Evolutionary conservation across 805 yeast species (phyloP).

Genomic region (Lipomyces yamadae): DNA sequence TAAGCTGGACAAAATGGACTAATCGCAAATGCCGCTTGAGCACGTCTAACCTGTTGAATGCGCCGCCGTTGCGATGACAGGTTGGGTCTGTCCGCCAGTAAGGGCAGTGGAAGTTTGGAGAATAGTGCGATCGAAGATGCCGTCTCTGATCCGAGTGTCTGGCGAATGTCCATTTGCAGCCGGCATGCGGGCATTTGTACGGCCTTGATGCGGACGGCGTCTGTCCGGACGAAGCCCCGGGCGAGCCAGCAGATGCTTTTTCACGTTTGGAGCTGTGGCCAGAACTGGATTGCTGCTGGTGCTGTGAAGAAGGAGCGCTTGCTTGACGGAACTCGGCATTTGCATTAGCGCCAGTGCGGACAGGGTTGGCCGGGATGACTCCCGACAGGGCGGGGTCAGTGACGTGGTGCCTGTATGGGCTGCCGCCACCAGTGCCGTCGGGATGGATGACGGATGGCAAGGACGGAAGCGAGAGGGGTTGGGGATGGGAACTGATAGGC

Average conservation of each 20-base stretch:
- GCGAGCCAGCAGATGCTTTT: slow-evolving; percentile 17
- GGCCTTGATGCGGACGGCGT: slow-evolving; percentile 42
- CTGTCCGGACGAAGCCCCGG: slow-evolving; percentile 34
- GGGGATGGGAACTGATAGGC: slow-evolving; percentile 19
- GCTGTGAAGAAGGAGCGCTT: slow-evolving; percentile 3
- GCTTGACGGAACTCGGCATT: slow-evolving; percentile 22
- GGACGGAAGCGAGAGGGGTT: slow-evolving; percentile 12
- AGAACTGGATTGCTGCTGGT: not conserved
- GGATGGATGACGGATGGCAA: slow-evolving; percentile 14
- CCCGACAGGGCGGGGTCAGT: slow-evolving; percentile 37
- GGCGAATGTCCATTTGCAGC: slow-evolving; percentile 72
- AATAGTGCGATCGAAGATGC: slow-evolving; percentile 67
- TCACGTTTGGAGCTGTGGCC: not conserved
- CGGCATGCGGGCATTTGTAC: slow-evolving; percentile 46
- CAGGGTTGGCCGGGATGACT: slow-evolving; percentile 33
- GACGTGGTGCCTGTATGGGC: slow-evolving; percentile 9
- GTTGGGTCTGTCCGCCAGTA: slow-evolving; percentile 70
- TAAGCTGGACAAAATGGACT: slow-evolving; percentile 64
- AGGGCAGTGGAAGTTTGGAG: slow-evolving; percentile 73
- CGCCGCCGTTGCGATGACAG: slow-evolving; percentile 77
- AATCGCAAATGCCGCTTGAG: slow-evolving; percentile 71
- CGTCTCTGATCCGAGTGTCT: slow-evolving; percentile 72
- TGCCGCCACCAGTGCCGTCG: slow-evolving; percentile 13
- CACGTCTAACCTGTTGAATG: slow-evolving; percentile 75
- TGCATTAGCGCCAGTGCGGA: slow-evolving; percentile 32